Percentiles rank a stretch among this genome's conserved stretches.
Conservation (phyloP, 2,329 filamentous ascomycete species). For the Colletotrichum sp. region DNA sequence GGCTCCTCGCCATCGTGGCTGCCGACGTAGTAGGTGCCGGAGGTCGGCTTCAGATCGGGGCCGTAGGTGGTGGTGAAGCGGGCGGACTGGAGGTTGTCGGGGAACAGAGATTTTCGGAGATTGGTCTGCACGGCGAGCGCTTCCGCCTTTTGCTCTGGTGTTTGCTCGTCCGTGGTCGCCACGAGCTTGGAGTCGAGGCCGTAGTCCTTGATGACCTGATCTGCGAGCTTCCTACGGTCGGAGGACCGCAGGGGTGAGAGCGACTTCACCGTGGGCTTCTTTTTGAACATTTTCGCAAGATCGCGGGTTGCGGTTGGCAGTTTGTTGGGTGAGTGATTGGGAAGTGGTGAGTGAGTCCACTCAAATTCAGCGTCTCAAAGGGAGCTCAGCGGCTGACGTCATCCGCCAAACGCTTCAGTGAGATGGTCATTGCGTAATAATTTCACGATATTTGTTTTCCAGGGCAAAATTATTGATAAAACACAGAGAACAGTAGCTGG, state of each 20-base stretch:
- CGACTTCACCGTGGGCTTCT: not conserved
- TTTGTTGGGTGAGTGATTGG: not conserved
- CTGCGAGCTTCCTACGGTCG: not conserved
- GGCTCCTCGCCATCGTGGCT: not conserved
- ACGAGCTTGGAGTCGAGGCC: not conserved
- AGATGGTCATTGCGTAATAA: not conserved
- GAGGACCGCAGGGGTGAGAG: not conserved
- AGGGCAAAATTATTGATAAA: not conserved
- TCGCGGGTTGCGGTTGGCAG: not conserved
- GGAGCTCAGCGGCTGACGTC: not conserved
- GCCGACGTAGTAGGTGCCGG: not conserved
- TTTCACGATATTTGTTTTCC: not conserved
- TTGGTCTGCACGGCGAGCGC: not conserved
- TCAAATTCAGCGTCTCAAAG: not conserved
- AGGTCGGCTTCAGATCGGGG: not conserved
- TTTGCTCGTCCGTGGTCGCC: not conserved
- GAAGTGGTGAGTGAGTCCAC: not conserved
- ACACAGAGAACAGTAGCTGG: not conserved
- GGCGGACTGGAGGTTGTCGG: not conserved
- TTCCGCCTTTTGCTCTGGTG: not conserved
- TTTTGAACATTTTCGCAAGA: not conserved
- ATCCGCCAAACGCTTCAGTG: not conserved
- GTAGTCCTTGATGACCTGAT: not conserved
- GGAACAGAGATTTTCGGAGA: conserved; percentile 3
- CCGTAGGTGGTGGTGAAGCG: not conserved